Conservation (phyloP, 2,329 filamentous ascomycete genomes). For the Coniochaeta sp. region DNA sequence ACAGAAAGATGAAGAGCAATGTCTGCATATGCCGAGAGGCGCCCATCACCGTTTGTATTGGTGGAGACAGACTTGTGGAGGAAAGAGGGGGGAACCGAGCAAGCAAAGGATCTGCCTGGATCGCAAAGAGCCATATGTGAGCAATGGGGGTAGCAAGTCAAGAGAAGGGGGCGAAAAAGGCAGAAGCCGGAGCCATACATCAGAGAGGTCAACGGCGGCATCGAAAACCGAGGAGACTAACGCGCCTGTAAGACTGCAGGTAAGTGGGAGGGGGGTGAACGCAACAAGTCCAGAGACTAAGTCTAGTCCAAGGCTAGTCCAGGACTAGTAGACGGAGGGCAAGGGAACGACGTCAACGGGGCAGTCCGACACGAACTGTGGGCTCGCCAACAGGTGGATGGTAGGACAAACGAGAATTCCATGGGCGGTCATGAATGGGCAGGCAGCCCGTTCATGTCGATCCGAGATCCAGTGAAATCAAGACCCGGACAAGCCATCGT, state of each 20-base stretch:
- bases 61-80: constrained; percentile 21
- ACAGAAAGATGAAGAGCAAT: constrained; percentile 19
- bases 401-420: not conserved
- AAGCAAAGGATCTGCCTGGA: constrained; percentile 11
- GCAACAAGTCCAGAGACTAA: constrained; percentile 9
- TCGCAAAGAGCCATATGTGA: constrained; percentile 7
- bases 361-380: not conserved
- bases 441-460: not conserved
- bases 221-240: constrained; percentile 3
- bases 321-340: constrained; percentile 7
- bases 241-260: not conserved
- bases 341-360: not conserved
- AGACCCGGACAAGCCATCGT: not conserved
- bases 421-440: not conserved
- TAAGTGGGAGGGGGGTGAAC: constrained; percentile 10
- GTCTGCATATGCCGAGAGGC: constrained; percentile 33
- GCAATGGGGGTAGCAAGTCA: constrained; percentile 6
- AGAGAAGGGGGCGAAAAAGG: constrained; percentile 12
- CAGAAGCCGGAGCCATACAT: constrained; percentile 9
- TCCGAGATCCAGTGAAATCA: not conserved
- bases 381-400: not conserved
- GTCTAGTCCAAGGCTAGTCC: constrained; percentile 10
- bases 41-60: constrained; percentile 26
- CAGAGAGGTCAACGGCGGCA: constrained; percentile 15
- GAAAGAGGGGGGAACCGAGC: constrained; percentile 12